Base-by-base conservation (phyloP, 2,329 filamentous ascomycete genomes). In the Botrytis pseudocinerea region DNA sequence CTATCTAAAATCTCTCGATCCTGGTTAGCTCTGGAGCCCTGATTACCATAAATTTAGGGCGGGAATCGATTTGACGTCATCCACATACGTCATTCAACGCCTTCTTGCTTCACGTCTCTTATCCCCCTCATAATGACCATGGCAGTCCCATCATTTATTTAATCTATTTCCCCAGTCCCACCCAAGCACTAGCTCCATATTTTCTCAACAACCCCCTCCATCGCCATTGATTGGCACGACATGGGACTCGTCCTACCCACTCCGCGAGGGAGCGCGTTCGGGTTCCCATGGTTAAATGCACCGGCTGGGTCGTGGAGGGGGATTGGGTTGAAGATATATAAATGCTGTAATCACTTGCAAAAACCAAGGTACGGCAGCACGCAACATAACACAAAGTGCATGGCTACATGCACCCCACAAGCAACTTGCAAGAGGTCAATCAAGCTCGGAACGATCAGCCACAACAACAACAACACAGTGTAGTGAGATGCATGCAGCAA, bases 101-200 rank as follows among this genome's bases (percentile, higher is more conserved):
- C 51, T 18, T 18, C 51, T 57, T 57, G 51, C n/a, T 57, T 57
- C n/a, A 28, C 5, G 51, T 54, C 51, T 57, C 51, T 57, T 28
- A 57, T 57, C 51, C n/a, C 51, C 51, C 51, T 57, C 51, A 57
- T 57, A 18, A 57, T 57, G 28, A 18, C 12, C 51, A 57, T 57
- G 14, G 6, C 51, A 28, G 6, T 57, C 51, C 51, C 51, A 57
- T 57, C 51, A n/a, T 57, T 14, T 57, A 32, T 32, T 57, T 57
- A 57, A 57, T 57, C n/a, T 57, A 57, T 57, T 57, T 57, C 51
- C 51, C 51, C 51, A 57, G 51, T 57, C n/a, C 51, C 51, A 57
- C 51, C 14, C 18, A 18, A 57, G n/a, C 51, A 57, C 51, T 57
- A 28, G 51, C 51, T 57, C 51, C 51, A 57, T 57, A 57, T 57